Base-by-base conservation (phyloP, 148 eudicot species). In the Rhododendron simsii region DNA sequence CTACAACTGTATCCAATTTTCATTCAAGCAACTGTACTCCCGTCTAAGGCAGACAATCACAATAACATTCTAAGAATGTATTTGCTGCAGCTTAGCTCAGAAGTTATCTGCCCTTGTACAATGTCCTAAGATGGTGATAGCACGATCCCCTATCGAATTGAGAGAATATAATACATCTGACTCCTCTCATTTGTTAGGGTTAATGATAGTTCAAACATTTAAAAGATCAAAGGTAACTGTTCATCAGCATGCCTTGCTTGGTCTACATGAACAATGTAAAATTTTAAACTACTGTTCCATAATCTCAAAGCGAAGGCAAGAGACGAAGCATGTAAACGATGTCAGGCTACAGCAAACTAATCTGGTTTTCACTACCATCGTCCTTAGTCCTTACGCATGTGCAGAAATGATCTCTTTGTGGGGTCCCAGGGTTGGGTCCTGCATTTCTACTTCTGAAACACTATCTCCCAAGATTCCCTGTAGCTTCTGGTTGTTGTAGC, bases 71-170 rank as follows among this genome's bases (percentile, higher is more conserved):
- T 1, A 85, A 63, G 81, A 33, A 55, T 73, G 35, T 37, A 39
- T 59, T 82, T 8, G 14, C 33, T 35, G 81, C 81, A 73, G 23
- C 21, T 75, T 37, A 77, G 73, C 75, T 69, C 50, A 48, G 48
- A 80, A 78, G 45, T 28, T 37, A 23, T 82, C 33, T 74, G 67
- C 85, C 35, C 61, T 77, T 7, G 63, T 81, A 86, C 67, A 80
- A 21, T 57, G 51, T 39, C 53, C 20, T 73, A 26, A 71, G 44
- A 18, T 41, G 51, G 53, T 73, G 23, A 13, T 67, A 50, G 20
- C 86, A 59, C 3, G 21, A 28, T 87, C 37, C 63, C 67, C 18
- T 30, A 50, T 77, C 2, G 16, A 51, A 20, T 33, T 67, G 84
- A 83, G 85, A 61, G 28, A 69, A 44, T 28, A 5, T 16, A 59